Evolutionary conservation across 345 rosid species (phyloP).

Genomic region (Linum trigynum): DNA sequence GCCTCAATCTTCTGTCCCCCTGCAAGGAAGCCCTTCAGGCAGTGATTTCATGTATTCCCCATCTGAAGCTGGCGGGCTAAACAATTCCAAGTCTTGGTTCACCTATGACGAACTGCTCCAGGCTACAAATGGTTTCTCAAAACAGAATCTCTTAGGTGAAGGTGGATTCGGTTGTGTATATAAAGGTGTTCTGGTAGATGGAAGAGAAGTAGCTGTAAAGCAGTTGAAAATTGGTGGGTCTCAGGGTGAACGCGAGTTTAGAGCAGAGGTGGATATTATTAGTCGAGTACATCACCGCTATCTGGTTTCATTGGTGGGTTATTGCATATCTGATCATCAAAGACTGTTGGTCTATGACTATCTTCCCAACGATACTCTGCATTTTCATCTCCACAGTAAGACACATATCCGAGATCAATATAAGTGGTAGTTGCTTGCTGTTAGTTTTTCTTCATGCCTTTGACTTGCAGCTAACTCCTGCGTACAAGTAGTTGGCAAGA

Average conservation of each 20-base stretch:
- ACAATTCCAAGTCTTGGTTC: conserved; percentile 77
- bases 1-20: conserved; percentile 41
- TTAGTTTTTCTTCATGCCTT: not conserved
- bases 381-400: conserved; percentile 87
- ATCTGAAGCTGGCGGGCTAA: conserved; percentile 59
- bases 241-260: conserved; percentile 94
- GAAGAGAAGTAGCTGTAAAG: conserved; percentile 87
- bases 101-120: conserved; percentile 68
- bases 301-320: conserved; percentile 94
- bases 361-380: conserved; percentile 80
- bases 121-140: conserved; percentile 69
- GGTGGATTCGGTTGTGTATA: conserved; percentile 98
- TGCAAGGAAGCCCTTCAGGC: conserved; percentile 39
- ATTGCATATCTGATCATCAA: conserved; percentile 74
- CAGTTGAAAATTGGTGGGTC: conserved; percentile 93
- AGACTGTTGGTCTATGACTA: conserved; percentile 88
- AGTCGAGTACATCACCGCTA: conserved; percentile 94
- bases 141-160: conserved; percentile 76
- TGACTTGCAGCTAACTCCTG: no score
- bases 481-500: no score
- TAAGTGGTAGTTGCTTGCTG: not conserved
- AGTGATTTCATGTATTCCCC: conserved; percentile 49
- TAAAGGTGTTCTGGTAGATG: conserved; percentile 74
- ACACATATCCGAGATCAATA: conserved; percentile 9
- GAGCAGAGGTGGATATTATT: conserved; percentile 95